These are phyloP conservation scores for Hygrocybe coccinea DNA, from an alignment of 768 basidiomycete species.

Conservation along the genomic window DNA sequence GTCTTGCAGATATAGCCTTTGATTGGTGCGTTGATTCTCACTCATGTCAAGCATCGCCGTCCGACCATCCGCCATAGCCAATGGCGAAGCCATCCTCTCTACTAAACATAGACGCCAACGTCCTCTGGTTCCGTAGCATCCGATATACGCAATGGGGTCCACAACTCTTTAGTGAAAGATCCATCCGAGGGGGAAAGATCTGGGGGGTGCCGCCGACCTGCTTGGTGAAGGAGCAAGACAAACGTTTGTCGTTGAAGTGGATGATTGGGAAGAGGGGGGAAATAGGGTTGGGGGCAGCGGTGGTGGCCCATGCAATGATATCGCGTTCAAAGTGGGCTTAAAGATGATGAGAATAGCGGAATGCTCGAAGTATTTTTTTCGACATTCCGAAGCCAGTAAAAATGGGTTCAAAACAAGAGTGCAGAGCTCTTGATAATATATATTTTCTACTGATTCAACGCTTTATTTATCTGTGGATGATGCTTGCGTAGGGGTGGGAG, in stretches of 20 bases:
- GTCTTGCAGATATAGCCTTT: too few species aligned
- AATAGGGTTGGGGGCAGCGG: neutral
- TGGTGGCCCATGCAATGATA: neutral
- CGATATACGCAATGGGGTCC: slow-evolving; percentile 1
- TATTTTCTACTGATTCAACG: too few species aligned
- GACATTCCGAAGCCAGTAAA: too few species aligned
- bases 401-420: too few species aligned
- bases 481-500: too few species aligned
- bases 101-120: slow-evolving; percentile 2
- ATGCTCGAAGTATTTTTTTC: too few species aligned
- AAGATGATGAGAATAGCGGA: neutral
- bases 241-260: slow-evolving; percentile 3
- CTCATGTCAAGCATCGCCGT: neutral
- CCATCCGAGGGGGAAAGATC: neutral
- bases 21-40: too few species aligned
- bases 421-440: too few species aligned
- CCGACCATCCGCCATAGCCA: neutral
- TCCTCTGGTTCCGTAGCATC: slow-evolving; percentile 1
- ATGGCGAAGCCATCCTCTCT: slow-evolving; percentile 1
- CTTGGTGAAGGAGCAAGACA: neutral
- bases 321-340: neutral
- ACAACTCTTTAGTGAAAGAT: neutral
- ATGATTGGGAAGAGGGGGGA: neutral
- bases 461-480: too few species aligned
- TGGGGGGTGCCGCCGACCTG: neutral